Base-by-base conservation (phyloP, 2,329 filamentous ascomycete species). In the Teratosphaeriaceae sp. region DNA sequence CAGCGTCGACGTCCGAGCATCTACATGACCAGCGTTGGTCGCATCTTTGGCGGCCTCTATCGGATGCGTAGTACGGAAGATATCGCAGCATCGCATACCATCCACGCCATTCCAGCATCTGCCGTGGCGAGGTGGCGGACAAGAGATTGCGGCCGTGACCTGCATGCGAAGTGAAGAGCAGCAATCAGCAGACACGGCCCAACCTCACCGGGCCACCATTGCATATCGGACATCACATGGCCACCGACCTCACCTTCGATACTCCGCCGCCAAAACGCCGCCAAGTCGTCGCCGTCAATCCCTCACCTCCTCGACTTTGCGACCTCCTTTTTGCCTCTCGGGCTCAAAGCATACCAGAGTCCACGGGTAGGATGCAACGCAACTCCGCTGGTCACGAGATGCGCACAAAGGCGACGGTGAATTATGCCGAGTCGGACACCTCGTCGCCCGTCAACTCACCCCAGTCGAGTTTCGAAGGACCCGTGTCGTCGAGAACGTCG, bases 321-420 rank as follows among this genome's bases (percentile, higher is more conserved):
- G 50, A 56, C 13, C 45, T 62, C 19, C 45, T 62, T n/a, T 47
- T 50, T 2, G 41, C 46, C 2, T 63, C 60, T 43, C 55, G 56
- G 19, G 55, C 59, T 3, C 43, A 42, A 12, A 52, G 49, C 20
- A 52, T 52, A 5, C 55, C 52, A 9, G 44, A 45, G 2, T 60
- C 59, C 8, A 45, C 50, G 40, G 51, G 46, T 38, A 55, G 47
- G 33, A 55, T 58, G 55, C 26, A 51, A 12, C 50, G 50, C 13
- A 13, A 50, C 18, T 41, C 49, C 5, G 40, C 31, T 18, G 40
- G 42, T 9, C 46, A 44, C 24, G 38, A 43, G 18, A 36, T 53
- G 29, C 38, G 53, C n/a, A 21, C 30, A 12, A 44, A 46, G 16
- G 26, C 29, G 5, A 24, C 38, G 3, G 35, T 54, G 20, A 53